A percentile compares a stretch with the other conserved stretches of the same genome.
Conservation (phyloP, 306 rosid species). For the Trichosanthes cucumerina region DNA sequence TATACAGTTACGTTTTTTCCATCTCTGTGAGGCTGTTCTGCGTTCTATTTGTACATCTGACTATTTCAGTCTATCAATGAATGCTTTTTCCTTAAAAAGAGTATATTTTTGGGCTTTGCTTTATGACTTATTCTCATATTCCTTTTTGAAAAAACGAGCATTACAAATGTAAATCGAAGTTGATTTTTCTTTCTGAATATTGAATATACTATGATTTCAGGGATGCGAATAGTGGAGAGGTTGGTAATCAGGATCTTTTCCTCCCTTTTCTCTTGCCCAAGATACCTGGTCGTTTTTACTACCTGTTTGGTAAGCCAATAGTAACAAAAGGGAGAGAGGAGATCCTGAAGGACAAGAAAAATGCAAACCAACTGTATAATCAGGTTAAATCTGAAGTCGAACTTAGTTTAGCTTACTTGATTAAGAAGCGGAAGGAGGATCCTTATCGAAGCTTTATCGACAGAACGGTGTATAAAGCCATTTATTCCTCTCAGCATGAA, state of each 20-base stretch:
- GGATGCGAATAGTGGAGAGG: conserved; percentile 49
- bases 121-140: background rate
- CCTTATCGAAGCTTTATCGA: conserved; percentile 67
- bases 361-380: conserved; percentile 58
- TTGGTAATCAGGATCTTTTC: conserved; percentile 25
- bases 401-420: conserved; percentile 43
- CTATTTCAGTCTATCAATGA: background rate
- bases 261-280: conserved; percentile 48
- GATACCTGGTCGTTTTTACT: conserved; percentile 75
- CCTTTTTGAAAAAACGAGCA: background rate
- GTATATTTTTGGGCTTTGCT: background rate
- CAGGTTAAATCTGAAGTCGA: conserved; percentile 70
- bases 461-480: conserved; percentile 40
- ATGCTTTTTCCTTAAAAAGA: background rate
- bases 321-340: conserved; percentile 57
- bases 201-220: conserved; percentile 15
- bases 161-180: background rate
- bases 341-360: conserved; percentile 47
- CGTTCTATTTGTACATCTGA: background rate
- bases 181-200: background rate
- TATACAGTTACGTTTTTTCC: background rate
- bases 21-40: background rate
- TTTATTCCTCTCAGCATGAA: conserved; percentile 26
- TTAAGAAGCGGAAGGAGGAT: conserved; percentile 81
- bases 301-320: conserved; percentile 79